phyloP scores from a whole-genome alignment of 208 protist genomes.

The Porcisia deanei region DNA sequence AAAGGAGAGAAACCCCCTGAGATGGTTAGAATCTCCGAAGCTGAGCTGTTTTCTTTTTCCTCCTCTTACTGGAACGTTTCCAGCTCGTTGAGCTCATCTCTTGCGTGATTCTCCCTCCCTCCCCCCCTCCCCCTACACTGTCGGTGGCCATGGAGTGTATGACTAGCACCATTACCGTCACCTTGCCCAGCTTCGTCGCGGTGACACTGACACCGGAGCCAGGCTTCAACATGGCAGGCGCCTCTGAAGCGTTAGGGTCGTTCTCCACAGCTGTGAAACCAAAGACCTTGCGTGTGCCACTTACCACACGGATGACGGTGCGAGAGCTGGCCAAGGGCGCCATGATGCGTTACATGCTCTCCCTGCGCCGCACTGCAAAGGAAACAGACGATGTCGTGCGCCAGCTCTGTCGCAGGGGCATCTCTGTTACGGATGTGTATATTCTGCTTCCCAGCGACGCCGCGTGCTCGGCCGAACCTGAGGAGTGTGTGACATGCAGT shows the following conservation, averaged over 20 bases:
- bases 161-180: neutral
- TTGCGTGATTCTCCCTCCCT: neutral
- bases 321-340: conserved; percentile 78
- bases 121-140: neutral
- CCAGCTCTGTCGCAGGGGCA: conserved; percentile 19
- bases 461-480: conserved; percentile 1
- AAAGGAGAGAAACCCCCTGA: neutral
- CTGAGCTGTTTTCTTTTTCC: neutral
- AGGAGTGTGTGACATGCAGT: conserved; percentile 6
- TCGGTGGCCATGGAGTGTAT: neutral
- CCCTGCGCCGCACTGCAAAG: conserved; percentile 31
- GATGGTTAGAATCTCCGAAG: neutral
- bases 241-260: neutral
- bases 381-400: conserved; percentile 8
- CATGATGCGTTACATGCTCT: conserved; percentile 69
- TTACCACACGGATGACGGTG: conserved; percentile 64
- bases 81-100: neutral
- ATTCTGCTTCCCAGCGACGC: conserved; percentile 5
- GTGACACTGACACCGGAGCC: conserved; percentile 20
- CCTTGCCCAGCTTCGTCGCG: conserved; percentile 18
- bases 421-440: conserved; percentile 26
- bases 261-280: neutral
- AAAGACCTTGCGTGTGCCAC: conserved; percentile 73
- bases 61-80: neutral
- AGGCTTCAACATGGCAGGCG: neutral